phyloP scores from a whole-genome alignment of 2,329 filamentous ascomycete genomes.

The Mollisiaceae sp. region DNA sequence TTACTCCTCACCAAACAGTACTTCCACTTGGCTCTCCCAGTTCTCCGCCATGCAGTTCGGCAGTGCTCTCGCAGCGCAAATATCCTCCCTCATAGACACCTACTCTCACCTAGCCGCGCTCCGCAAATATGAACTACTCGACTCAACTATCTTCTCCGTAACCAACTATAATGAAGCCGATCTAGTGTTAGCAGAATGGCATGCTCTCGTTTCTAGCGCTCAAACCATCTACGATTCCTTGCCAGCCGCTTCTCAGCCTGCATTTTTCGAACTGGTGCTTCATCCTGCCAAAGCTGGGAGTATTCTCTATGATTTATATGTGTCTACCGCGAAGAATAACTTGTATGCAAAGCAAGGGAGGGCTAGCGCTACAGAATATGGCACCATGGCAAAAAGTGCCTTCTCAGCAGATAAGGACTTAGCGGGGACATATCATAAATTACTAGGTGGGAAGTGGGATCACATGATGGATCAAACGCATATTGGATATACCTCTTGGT shows the following conservation, averaged over 20 bases:
- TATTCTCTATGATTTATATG: constrained; percentile 24
- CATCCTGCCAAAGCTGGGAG: constrained; percentile 26
- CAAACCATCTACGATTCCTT: constrained; percentile 25
- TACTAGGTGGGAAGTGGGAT: constrained; percentile 30
- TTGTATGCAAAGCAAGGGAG: constrained; percentile 26
- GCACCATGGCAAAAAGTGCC: constrained; percentile 16
- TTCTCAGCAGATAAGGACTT: constrained; percentile 24
- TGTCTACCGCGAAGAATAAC: constrained; percentile 26
- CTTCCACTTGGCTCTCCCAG: constrained; percentile 18
- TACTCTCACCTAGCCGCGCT: constrained; percentile 23
- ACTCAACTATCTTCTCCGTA: constrained; percentile 25
- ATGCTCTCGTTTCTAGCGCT: constrained; percentile 20
- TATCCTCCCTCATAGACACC: constrained; percentile 23
- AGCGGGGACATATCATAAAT: constrained; percentile 24
- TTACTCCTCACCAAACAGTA: constrained; percentile 18
- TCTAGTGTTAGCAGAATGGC: constrained; percentile 20
- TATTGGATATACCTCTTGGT: constrained; percentile 28
- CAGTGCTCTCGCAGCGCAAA: constrained; percentile 12
- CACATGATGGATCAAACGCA: constrained; percentile 32
- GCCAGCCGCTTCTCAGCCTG: constrained; percentile 19
- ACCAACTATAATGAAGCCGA: constrained; percentile 29
- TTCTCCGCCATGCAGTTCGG: constrained; percentile 30
- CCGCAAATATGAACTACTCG: constrained; percentile 27
- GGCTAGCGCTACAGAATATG: constrained; percentile 20
- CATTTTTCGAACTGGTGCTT: constrained; percentile 30